Evolutionary conservation across 2,329 filamentous ascomycete species (phyloP).

Genomic region (Neofusicoccum sp.): DNA sequence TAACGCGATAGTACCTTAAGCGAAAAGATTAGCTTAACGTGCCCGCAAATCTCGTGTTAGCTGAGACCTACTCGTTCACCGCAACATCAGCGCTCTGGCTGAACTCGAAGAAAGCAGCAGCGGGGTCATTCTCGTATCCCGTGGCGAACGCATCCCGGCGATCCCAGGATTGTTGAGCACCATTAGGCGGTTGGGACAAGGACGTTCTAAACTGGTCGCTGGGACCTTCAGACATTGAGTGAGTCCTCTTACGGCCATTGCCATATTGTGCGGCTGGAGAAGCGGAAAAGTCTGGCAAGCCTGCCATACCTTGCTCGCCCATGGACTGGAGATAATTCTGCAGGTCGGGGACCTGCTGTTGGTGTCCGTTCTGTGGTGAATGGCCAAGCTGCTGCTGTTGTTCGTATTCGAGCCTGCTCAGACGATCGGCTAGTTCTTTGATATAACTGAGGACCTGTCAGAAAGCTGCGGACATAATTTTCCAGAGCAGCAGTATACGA

Average conservation of each 20-base stretch:
- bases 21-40: not conserved
- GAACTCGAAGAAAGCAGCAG: slow-evolving; percentile 30
- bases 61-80: slow-evolving; percentile 3
- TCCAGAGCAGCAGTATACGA: not conserved
- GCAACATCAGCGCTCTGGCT: slow-evolving; percentile 29
- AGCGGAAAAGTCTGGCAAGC: slow-evolving; percentile 34
- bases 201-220: slow-evolving; percentile 31
- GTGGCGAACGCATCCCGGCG: slow-evolving; percentile 10
- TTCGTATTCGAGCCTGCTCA: slow-evolving; percentile 38
- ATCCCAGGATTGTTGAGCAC: slow-evolving; percentile 33
- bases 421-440: slow-evolving; percentile 43
- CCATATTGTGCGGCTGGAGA: slow-evolving; percentile 32
- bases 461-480: not conserved
- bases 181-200: slow-evolving; percentile 28
- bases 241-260: slow-evolving; percentile 37
- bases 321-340: slow-evolving; percentile 24
- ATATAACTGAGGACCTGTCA: slow-evolving; percentile 35
- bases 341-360: slow-evolving; percentile 17
- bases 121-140: slow-evolving; percentile 26
- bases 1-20: slow-evolving; percentile 38
- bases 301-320: slow-evolving; percentile 30
- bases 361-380: slow-evolving; percentile 12
- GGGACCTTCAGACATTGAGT: slow-evolving; percentile 42
- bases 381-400: slow-evolving; percentile 15
- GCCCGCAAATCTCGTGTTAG: too few relatives aligned